phyloP scores from a whole-genome alignment of 805 yeast genomes.

The Cyberlindnera americana region DNA sequence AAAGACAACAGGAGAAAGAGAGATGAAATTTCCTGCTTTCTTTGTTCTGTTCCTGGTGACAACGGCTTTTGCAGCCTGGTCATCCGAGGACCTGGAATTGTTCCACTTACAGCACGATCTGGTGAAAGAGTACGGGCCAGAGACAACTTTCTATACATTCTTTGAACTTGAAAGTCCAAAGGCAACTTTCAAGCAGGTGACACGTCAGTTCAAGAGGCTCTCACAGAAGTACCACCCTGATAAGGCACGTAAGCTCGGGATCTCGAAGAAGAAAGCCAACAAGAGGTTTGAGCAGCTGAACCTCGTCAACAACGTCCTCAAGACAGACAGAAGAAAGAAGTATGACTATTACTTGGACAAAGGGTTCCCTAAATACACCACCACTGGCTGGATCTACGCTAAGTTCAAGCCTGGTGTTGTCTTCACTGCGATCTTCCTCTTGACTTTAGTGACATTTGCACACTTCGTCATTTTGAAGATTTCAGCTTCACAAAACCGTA shows the following conservation, averaged over 20 bases:
- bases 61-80: conserved; percentile 45
- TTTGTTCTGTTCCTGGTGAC: conserved; percentile 13
- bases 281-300: conserved; percentile 76
- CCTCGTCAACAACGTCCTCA: conserved; percentile 67
- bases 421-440: conserved; percentile 49
- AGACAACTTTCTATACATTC: conserved; percentile 31
- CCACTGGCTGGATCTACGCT: conserved; percentile 50
- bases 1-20: conserved; percentile 12
- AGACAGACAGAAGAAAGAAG: conserved; percentile 54
- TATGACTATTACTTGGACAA: conserved; percentile 80
- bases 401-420: conserved; percentile 64
- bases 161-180: conserved; percentile 15
- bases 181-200: conserved; percentile 46
- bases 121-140: conserved; percentile 26
- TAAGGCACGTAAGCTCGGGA: conserved; percentile 37
- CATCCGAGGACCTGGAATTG: conserved; percentile 74
- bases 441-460: conserved; percentile 46
- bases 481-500: conserved; percentile 50
- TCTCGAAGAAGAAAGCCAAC: conserved; percentile 37
- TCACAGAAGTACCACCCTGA: conserved; percentile 85
- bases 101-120: conserved; percentile 68
- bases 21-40: too few relatives aligned
- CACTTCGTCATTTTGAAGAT: conserved; percentile 56
- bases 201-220: conserved; percentile 63
- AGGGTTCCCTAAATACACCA: conserved; percentile 86